Base-by-base conservation (phyloP, 2,329 filamentous ascomycete species). In the Zasmidium angulare region DNA sequence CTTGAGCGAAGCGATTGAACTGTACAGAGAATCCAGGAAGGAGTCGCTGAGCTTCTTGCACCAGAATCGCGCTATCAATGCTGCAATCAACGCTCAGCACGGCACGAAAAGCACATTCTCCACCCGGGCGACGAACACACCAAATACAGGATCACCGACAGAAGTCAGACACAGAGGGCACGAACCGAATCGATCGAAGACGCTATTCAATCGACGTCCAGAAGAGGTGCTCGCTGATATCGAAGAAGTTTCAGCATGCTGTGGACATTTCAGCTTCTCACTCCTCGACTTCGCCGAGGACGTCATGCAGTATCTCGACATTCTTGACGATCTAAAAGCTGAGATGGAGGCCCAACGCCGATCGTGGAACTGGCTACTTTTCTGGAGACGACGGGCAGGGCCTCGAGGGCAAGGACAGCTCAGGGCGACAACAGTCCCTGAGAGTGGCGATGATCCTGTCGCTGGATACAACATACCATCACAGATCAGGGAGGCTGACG, bases 201-300 rank as follows among this genome's bases (percentile, higher is more conserved):
- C 61, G 2, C 55, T 65, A 9, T 67, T 67, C 54, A 50, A 66
- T 23, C 55, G 63, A 40, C 54, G 56, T 14, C 65, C 63, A 1
- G 58, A 91, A 54, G 89, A 89, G 62, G 83, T 93, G 9, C 89
- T 96, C 71, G 95, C 93, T 1, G 95, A 98, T 73, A 92, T 96
- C 58, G 95, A 99, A 73, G 95, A 99, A 75, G 93, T 98, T 11
- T 93, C 93, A 46, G 93, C 95, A n/a, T 96, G 93, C 58, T 99
- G 95, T 70, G 93, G 95, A 0, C 93, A 98, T 75, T 99, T 98
- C 72, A 93, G 90, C 71, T 97, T 95, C 72, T 96, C 90, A 47
- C 80, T 99, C 23, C 85, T 95, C 63, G 90, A 95, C 66, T 93
- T 98, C 70, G 93, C 91, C 0, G 90, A 96, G 71, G 92, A 97